phyloP scores from a whole-genome alignment of 805 yeast species.

The Saccharomycopsis oosterbeekiorum region DNA sequence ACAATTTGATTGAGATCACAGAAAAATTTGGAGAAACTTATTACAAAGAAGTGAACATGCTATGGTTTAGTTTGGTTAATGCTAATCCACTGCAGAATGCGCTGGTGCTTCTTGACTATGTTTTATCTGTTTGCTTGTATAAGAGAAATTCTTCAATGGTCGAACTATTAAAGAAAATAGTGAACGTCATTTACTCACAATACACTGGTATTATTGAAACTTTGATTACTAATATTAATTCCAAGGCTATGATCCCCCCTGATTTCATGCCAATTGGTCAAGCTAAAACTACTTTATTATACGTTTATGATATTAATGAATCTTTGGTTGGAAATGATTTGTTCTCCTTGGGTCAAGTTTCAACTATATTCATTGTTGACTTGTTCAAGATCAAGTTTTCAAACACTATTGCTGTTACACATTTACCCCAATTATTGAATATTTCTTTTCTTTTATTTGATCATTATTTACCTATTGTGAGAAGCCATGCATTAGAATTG shows the following conservation, averaged over 20 bases:
- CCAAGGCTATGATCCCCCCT: slow-evolving; percentile 83
- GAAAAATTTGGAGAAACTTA: slow-evolving; percentile 62
- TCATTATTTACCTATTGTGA: slow-evolving; percentile 76
- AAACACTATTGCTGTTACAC: slow-evolving; percentile 47
- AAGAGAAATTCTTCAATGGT: slow-evolving; percentile 67
- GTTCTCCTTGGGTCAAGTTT: slow-evolving; percentile 80
- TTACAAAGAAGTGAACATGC: slow-evolving; percentile 82
- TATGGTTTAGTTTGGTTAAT: slow-evolving; percentile 91
- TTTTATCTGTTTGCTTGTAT: slow-evolving; percentile 57
- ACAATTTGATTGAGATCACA: slow-evolving; percentile 77
- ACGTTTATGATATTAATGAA: slow-evolving; percentile 47
- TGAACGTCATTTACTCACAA: slow-evolving; percentile 62
- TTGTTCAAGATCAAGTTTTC: slow-evolving; percentile 38
- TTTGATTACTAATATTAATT: slow-evolving; percentile 62
- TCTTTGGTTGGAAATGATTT: slow-evolving; percentile 49
- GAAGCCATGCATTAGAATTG: slow-evolving; percentile 72
- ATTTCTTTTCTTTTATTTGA: slow-evolving; percentile 73
- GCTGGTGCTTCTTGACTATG: slow-evolving; percentile 59
- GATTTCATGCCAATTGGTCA: slow-evolving; percentile 25
- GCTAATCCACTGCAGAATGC: slow-evolving; percentile 62
- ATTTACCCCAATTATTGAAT: slow-evolving; percentile 68
- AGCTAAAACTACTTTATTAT: slow-evolving; percentile 38
- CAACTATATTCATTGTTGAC: slow-evolving; percentile 78
- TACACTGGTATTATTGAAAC: slow-evolving; percentile 48
- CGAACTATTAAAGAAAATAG: slow-evolving; percentile 68